These are phyloP conservation scores for Hansenula lynferdii DNA, from an alignment of 1,139 yeast species.

Conservation along the genomic window DNA sequence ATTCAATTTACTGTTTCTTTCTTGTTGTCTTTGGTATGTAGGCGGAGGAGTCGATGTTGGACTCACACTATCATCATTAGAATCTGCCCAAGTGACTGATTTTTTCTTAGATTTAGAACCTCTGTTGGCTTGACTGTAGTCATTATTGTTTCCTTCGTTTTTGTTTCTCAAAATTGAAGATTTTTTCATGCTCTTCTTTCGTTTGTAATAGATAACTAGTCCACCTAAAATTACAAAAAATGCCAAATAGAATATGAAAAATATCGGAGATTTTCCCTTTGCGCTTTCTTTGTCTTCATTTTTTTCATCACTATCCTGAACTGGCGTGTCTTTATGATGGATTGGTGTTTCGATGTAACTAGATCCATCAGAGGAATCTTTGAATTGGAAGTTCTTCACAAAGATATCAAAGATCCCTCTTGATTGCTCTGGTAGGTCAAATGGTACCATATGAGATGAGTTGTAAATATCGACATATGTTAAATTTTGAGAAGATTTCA, in stretches of 20 bases:
- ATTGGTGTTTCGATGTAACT: conserved; percentile 20
- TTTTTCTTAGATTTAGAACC: conserved; percentile 21
- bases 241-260: conserved; percentile 17
- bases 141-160: conserved; percentile 14
- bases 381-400: conserved; percentile 18
- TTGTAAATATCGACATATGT: conserved; percentile 72
- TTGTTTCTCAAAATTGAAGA: conserved; percentile 25
- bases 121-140: neutral
- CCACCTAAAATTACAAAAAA: conserved; percentile 17
- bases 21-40: neutral
- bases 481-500: conserved; percentile 59
- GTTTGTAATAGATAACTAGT: conserved; percentile 13
- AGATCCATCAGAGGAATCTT: conserved; percentile 12
- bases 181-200: conserved; percentile 14
- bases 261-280: conserved; percentile 17
- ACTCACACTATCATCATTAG: conserved; percentile 4
- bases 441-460: conserved; percentile 95
- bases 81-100: conserved; percentile 31
- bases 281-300: conserved; percentile 2
- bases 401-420: conserved; percentile 60
- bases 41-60: neutral
- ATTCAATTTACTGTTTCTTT: neutral
- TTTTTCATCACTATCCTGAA: conserved; percentile 8
- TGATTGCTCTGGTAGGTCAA: conserved; percentile 66
- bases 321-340: conserved; percentile 13